A percentile compares a stretch with the other conserved stretches of the same genome.
Evolutionary conservation across 2,329 filamentous ascomycete species (phyloP).

Genomic region (Ascochyta lentis): DNA sequence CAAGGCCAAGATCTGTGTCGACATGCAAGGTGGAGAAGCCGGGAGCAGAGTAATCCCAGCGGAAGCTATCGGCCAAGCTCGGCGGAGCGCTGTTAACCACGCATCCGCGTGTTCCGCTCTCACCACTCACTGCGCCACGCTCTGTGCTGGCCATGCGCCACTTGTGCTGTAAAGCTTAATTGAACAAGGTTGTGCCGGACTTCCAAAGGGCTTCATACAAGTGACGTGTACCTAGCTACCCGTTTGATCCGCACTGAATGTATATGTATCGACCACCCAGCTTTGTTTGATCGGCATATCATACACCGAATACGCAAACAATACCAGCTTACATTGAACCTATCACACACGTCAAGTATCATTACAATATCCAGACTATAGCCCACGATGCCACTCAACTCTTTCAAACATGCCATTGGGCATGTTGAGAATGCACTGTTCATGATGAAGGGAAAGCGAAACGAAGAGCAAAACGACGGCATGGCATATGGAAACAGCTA

Average conservation of each 20-base stretch:
- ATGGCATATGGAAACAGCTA: constrained; percentile 12
- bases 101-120: constrained; percentile 14
- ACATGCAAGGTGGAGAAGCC: not conserved
- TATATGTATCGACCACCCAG: constrained; percentile 2
- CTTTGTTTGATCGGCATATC: not conserved
- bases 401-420: constrained; percentile 13
- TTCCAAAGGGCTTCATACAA: not conserved
- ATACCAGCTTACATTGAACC: not conserved
- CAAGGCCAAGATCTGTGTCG: not conserved
- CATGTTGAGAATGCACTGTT: constrained; percentile 19
- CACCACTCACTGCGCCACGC: constrained; percentile 17
- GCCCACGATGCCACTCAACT: constrained; percentile 8
- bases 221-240: constrained; percentile 8
- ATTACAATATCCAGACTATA: not conserved
- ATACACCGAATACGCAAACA: not conserved
- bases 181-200: constrained; percentile 13
- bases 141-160: constrained; percentile 9
- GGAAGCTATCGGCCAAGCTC: constrained; percentile 5
- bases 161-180: constrained; percentile 7
- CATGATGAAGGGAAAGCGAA: constrained; percentile 12
- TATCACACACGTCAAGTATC: not conserved
- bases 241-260: constrained; percentile 6
- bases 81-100: constrained; percentile 7
- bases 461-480: constrained; percentile 1
- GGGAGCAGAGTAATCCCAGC: constrained; percentile 3